These are phyloP conservation scores for Nicotiana undulata DNA, from an alignment of 257 asterid species.

Conservation along the genomic window DNA sequence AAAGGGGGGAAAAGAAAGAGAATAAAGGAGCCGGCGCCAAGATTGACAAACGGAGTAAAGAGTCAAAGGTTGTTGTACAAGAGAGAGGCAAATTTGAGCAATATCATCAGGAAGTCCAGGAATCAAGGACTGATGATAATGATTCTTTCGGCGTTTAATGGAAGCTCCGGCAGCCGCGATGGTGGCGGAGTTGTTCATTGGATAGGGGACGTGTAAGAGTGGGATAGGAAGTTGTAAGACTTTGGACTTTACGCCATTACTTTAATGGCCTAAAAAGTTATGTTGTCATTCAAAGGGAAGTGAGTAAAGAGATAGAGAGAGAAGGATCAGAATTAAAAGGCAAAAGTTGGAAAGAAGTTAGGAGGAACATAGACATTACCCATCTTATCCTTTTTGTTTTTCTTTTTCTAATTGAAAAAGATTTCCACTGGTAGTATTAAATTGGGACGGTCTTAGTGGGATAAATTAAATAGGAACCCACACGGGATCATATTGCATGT, in stretches of 20 bases:
- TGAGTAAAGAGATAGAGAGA: neutral
- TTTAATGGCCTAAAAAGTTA: neutral
- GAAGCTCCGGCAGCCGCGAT: slow-evolving; percentile 12
- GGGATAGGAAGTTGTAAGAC: neutral
- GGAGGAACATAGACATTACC: neutral
- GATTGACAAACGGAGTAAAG: slow-evolving; percentile 64
- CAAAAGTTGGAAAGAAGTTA: slow-evolving; percentile 43
- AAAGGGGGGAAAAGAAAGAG: slow-evolving; percentile 63
- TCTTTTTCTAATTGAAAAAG: neutral
- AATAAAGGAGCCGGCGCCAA: slow-evolving; percentile 73
- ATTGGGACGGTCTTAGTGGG: neutral
- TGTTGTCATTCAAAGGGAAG: neutral
- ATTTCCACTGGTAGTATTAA: neutral
- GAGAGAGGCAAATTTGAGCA: slow-evolving; percentile 55
- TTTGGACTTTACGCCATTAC: neutral
- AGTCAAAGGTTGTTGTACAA: slow-evolving; percentile 38
- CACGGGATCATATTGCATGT: neutral
- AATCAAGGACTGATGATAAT: slow-evolving; percentile 28
- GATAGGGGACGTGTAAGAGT: neutral
- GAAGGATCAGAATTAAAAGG: slow-evolving; percentile 35
- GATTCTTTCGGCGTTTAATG: slow-evolving; percentile 19
- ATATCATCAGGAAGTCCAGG: slow-evolving; percentile 74
- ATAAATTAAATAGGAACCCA: neutral
- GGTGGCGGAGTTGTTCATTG: slow-evolving; percentile 27
- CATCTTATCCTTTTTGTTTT: neutral